These are phyloP conservation scores for Scedosporium dehoogii DNA, from an alignment of 2,329 filamentous ascomycete genomes.

Conservation along the genomic window DNA sequence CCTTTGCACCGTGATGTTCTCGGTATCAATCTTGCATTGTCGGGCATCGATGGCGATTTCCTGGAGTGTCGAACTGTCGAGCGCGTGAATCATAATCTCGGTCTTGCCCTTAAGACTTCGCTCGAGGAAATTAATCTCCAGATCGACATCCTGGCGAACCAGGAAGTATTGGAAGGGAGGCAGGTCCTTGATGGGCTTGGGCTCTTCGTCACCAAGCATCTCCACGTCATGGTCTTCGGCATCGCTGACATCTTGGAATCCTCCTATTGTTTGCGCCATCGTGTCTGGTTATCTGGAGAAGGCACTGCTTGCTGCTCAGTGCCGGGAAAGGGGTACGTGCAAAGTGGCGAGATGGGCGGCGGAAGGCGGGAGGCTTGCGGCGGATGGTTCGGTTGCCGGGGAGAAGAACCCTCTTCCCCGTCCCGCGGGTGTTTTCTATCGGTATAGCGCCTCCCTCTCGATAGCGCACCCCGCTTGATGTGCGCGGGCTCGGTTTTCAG, in stretches of 20 bases:
- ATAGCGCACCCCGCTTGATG: slow-evolving; percentile 2
- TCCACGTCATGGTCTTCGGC: background rate
- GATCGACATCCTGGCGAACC: slow-evolving; percentile 75
- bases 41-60: slow-evolving; percentile 52
- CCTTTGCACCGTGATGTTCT: slow-evolving; percentile 42
- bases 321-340: background rate
- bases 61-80: slow-evolving; percentile 45
- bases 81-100: slow-evolving; percentile 66
- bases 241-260: background rate
- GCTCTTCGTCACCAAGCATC: slow-evolving; percentile 13
- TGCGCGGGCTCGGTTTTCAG: slow-evolving; percentile 2
- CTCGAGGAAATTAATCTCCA: slow-evolving; percentile 78
- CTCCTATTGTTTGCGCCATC: slow-evolving; percentile 1
- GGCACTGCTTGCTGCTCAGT: background rate
- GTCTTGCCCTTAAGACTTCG: slow-evolving; percentile 68
- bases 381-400: background rate
- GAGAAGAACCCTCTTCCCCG: background rate
- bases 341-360: background rate
- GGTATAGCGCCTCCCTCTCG: background rate
- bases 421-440: background rate
- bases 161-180: slow-evolving; percentile 40
- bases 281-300: background rate
- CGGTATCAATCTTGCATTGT: slow-evolving; percentile 47
- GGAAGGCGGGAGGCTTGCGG: background rate
- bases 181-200: slow-evolving; percentile 23